Evolutionary conservation across 192 early-diverging fungal species (phyloP), one percentile per base, ranked within the genome.

Genomic region (Spizellomyces punctatus): DNA sequence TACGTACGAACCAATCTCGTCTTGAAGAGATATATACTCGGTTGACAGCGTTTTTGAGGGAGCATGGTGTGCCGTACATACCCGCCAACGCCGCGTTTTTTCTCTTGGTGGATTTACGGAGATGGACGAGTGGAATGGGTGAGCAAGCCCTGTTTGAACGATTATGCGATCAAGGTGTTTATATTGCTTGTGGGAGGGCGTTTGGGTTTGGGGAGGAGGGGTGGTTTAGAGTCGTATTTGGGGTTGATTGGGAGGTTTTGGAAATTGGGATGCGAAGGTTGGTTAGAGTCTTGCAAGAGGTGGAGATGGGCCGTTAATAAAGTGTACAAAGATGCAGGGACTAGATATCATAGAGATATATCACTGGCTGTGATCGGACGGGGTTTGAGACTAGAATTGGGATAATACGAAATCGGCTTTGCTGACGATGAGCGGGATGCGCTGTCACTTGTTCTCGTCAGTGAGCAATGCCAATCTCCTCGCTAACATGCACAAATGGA

Each of bases 51-150:
- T 78, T 80, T 19, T 67, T 94, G 8, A 65, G 77, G 5, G 43
- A 70, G 43, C 79, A 80, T 56, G 64, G 73, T 0, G 79, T 94
- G 58, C 58, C 78, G 42, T 92, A 78, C 63, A 46, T 89, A 10
- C 86, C 83, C 6, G 84, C 91, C 5, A 77, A 88, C 41, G 89
- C 88, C 0, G 92, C 89, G 12, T 90, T 89, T 72, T 96, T 91
- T 74, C 50, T 94, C 8, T 89, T 92, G 46, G 86, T 89, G 50
- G 74, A 62, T 62, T 42, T 45, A 21, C 16, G 55, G 42, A 43
- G 72, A 69, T 6, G 72, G 71, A 6, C 73, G 63, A 44, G 76
- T 10, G 47, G 10, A 36, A n/a, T 22, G 50, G 73, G 73, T 45
- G 89, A 91, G 72, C 64, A 80, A 58, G 58, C 71, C 5, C 71